Conservation (phyloP, 225 moss, liverwort and hornwort genomes). For the Ulota crispa region DNA sequence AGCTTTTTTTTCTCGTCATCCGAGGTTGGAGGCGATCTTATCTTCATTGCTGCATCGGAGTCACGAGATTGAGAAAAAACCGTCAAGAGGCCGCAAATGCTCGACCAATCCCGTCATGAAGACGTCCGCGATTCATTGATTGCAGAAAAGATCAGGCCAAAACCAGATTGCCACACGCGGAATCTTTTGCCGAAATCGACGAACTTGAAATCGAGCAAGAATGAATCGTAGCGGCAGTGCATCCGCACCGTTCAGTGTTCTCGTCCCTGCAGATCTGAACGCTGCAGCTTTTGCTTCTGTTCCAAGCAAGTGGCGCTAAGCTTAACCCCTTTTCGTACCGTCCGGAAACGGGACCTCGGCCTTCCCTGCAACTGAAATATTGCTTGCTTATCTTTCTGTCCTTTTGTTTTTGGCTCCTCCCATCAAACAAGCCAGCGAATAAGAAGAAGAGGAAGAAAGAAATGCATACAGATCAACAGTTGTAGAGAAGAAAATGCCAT, state of each 20-base stretch:
- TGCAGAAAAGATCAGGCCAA: background rate
- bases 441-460: too few relatives aligned
- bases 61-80: constrained; percentile 22
- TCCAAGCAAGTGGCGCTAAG: background rate
- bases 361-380: background rate
- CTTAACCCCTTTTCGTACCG: background rate
- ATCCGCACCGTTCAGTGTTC: constrained; percentile 19
- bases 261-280: background rate
- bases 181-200: background rate
- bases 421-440: too few relatives aligned
- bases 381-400: too few relatives aligned
- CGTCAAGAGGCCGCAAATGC: background rate
- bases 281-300: background rate
- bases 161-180: background rate
- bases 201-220: background rate
- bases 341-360: background rate
- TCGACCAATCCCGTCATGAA: background rate
- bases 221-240: background rate
- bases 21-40: constrained; percentile 26
- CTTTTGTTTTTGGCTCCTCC: too few relatives aligned
- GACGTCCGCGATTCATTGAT: background rate
- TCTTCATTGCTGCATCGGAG: constrained; percentile 1
- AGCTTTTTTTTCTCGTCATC: constrained; percentile 10
- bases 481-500: too few relatives aligned
- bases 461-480: too few relatives aligned